phyloP scores from a whole-genome alignment of 192 early-diverging fungal genomes.

The Linnemannia schmuckeri region DNA sequence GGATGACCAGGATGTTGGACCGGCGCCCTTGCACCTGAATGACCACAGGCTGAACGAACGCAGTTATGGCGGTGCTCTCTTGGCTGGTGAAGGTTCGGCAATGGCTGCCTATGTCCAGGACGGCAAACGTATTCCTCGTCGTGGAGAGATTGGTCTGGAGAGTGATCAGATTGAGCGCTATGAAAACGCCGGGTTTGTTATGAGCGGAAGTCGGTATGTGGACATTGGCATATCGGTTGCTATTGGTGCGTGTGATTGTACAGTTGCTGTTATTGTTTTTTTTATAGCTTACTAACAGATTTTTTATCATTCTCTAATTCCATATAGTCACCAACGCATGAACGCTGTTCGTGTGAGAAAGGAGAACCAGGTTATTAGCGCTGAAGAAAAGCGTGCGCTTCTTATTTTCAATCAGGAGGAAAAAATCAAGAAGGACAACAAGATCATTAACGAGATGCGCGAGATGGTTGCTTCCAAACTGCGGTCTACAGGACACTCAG shows the following conservation, averaged over 20 bases:
- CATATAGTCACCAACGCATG: constrained; percentile 84
- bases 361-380: constrained; percentile 96
- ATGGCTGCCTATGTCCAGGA: constrained; percentile 92
- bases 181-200: constrained; percentile 93
- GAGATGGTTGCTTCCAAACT: constrained; percentile 82
- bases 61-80: constrained; percentile 83
- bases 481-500: constrained; percentile 53
- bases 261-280: not conserved
- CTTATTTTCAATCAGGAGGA: constrained; percentile 92
- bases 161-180: constrained; percentile 86
- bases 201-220: constrained; percentile 89
- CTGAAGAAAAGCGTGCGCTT: constrained; percentile 93
- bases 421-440: constrained; percentile 89
- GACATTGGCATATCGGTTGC: not conserved
- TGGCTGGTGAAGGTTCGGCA: constrained; percentile 92
- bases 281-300: not conserved
- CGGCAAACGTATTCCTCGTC: constrained; percentile 95
- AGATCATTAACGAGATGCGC: constrained; percentile 92
- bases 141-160: constrained; percentile 96
- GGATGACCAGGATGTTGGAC: constrained; percentile 76
- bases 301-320: not conserved
- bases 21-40: constrained; percentile 68
- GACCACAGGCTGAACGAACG: constrained; percentile 75
- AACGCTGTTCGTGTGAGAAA: constrained; percentile 96
- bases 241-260: not conserved